These are phyloP conservation scores for Gossypium raimondii DNA, from an alignment of 345 rosid species.

Conservation along the genomic window DNA sequence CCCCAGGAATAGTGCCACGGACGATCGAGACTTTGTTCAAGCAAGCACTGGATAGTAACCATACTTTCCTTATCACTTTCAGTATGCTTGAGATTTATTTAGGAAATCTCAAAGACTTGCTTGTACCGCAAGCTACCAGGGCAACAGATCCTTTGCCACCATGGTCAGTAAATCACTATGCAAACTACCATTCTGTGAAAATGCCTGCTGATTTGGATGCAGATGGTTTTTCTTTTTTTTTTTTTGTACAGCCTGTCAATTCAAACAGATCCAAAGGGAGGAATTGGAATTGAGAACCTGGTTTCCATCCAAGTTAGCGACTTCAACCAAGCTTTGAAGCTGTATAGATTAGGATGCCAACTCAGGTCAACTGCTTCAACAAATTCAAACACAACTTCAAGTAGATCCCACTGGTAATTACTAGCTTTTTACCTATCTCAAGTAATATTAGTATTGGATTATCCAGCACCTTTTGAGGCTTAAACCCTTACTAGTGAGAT, in stretches of 20 bases:
- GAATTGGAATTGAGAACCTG: conserved; percentile 57
- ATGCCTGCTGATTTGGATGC: conserved; percentile 3
- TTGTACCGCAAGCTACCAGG: conserved; percentile 49
- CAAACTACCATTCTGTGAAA: not conserved
- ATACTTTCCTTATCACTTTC: conserved; percentile 45
- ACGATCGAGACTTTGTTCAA: conserved; percentile 52
- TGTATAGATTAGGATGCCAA: conserved; percentile 66
- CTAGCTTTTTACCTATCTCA: conserved; percentile 7
- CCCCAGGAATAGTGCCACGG: conserved; percentile 64
- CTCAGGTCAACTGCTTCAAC: conserved; percentile 78
- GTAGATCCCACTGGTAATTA: conserved; percentile 81
- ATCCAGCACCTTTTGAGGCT: too few relatives aligned
- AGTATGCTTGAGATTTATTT: conserved; percentile 87
- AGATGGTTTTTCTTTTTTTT: not conserved
- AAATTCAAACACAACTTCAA: conserved; percentile 62
- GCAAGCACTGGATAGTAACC: conserved; percentile 53
- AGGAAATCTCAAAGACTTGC: conserved; percentile 77
- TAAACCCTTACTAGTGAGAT: too few relatives aligned
- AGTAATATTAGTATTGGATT: too few relatives aligned
- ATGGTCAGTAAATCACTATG: conserved; percentile 37
- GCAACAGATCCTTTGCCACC: conserved; percentile 50
- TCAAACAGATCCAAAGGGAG: conserved; percentile 55
- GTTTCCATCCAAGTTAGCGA: conserved; percentile 54
- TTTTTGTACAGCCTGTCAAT: conserved; percentile 56
- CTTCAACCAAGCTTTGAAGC: conserved; percentile 56